Evolutionary conservation across 176 grass and related monocot genomes (phyloP).

Genomic region (Neostapfia colusana): DNA sequence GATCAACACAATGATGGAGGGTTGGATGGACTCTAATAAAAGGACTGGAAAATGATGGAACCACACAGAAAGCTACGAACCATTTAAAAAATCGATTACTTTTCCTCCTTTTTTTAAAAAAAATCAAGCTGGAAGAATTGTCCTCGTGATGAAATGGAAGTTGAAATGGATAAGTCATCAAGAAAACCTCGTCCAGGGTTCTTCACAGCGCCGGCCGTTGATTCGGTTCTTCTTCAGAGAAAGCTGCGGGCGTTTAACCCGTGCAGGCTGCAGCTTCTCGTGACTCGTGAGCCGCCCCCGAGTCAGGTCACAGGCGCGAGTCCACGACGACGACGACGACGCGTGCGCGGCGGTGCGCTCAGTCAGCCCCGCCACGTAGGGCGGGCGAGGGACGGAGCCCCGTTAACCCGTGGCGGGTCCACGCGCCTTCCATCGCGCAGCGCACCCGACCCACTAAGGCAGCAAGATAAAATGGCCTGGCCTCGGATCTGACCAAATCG

Average conservation of each 20-base stretch:
- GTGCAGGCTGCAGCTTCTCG: neutral
- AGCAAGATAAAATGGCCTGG: slow-evolving; percentile 42
- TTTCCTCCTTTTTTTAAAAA: neutral
- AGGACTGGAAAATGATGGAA: slow-evolving; percentile 17
- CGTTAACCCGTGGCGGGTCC: neutral
- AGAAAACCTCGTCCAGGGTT: neutral
- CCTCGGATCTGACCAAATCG: slow-evolving; percentile 54
- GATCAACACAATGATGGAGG: slow-evolving; percentile 11
- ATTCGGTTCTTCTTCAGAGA: neutral
- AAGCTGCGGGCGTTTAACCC: slow-evolving; percentile 20
- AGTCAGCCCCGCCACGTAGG: slow-evolving; percentile 38
- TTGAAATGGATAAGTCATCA: neutral
- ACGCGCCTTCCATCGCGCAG: neutral
- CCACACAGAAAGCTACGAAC: neutral
- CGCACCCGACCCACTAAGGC: slow-evolving; percentile 34
- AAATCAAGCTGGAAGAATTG: neutral
- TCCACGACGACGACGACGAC: slow-evolving; percentile 26
- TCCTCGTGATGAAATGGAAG: neutral
- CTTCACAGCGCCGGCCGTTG: neutral
- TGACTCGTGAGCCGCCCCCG: neutral
- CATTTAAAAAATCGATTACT: no score
- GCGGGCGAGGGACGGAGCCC: neutral
- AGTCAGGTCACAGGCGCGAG: slow-evolving; percentile 24
- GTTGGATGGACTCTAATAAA: neutral
- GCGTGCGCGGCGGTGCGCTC: slow-evolving; percentile 11